Percentiles rank a stretch among this genome's conserved stretches.
Evolutionary conservation across 1,139 yeast species (phyloP).

Genomic region (Suhomyces bribrorum): DNA sequence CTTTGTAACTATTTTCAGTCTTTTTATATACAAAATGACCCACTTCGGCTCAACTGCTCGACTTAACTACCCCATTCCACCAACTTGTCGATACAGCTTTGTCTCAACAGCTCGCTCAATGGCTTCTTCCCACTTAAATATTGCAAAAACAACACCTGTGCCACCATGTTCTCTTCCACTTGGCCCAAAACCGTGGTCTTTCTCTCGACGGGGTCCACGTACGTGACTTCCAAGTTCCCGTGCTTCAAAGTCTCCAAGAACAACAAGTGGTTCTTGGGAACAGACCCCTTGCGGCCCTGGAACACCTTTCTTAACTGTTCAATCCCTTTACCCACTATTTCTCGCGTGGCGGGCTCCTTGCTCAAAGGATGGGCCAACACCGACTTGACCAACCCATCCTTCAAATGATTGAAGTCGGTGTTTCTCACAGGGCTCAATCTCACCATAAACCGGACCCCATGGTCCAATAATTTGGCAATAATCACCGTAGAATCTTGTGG

Average conservation of each 20-base stretch:
- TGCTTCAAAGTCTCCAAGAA: slow-evolving; percentile 47
- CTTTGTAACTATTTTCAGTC: too few relatives aligned
- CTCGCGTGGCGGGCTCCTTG: slow-evolving; percentile 28
- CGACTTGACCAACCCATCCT: slow-evolving; percentile 86
- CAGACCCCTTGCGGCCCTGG: slow-evolving; percentile 53
- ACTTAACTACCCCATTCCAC: slow-evolving; percentile 6
- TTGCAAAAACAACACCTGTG: slow-evolving; percentile 57
- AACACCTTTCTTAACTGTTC: slow-evolving; percentile 57
- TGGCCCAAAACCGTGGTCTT: slow-evolving; percentile 44
- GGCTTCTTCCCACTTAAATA: slow-evolving; percentile 64
- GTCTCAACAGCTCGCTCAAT: slow-evolving; percentile 41
- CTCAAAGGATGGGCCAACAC: slow-evolving; percentile 57
- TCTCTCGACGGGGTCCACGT: slow-evolving; percentile 33
- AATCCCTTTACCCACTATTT: slow-evolving; percentile 50
- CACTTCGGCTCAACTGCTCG: too few relatives aligned
- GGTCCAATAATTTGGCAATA: slow-evolving; percentile 55
- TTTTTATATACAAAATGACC: neutral
- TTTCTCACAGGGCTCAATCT: slow-evolving; percentile 84
- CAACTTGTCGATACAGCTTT: slow-evolving; percentile 36
- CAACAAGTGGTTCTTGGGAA: slow-evolving; percentile 63
- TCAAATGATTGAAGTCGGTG: slow-evolving; percentile 85
- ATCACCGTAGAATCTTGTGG: slow-evolving; percentile 46
- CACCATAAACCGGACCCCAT: slow-evolving; percentile 64
- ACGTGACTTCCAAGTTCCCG: slow-evolving; percentile 50
- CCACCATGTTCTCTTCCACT: slow-evolving; percentile 50